Evolutionary conservation across 2,329 filamentous ascomycete genomes (phyloP).

Genomic region (Colletotrichum zoysiae): DNA sequence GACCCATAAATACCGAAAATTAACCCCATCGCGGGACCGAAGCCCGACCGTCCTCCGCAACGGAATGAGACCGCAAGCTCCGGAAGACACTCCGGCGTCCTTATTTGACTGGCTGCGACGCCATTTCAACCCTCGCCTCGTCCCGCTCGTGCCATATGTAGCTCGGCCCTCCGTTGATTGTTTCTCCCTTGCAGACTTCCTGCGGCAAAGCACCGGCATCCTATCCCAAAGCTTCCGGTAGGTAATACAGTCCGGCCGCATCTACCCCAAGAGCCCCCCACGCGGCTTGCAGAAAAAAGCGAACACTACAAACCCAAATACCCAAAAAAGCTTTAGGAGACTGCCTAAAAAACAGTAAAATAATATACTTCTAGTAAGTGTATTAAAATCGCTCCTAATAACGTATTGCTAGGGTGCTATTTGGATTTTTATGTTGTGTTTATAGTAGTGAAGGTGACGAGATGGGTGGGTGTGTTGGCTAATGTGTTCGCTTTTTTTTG

Average conservation of each 20-base stretch:
- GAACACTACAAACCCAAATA: too few relatives aligned
- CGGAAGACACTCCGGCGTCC: constrained; percentile 2
- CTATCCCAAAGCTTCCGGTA: constrained; percentile 12
- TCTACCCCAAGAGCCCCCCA: not conserved
- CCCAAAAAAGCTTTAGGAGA: too few relatives aligned
- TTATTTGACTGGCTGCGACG: not conserved
- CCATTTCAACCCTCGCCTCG: constrained; percentile 1
- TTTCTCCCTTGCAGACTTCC: constrained; percentile 26
- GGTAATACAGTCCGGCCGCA: constrained; percentile 14
- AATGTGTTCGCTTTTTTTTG: too few relatives aligned
- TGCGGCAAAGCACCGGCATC: constrained; percentile 27
- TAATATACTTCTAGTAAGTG: too few relatives aligned
- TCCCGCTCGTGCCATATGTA: not conserved
- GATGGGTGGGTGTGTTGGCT: too few relatives aligned
- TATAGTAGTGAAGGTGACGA: too few relatives aligned
- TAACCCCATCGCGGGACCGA: not conserved
- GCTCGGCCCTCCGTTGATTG: constrained; percentile 26
- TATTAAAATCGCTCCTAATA: too few relatives aligned
- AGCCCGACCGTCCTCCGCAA: not conserved
- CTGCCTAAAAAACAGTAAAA: too few relatives aligned
- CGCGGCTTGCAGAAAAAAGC: too few relatives aligned
- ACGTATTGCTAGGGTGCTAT: too few relatives aligned
- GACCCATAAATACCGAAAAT: not conserved
- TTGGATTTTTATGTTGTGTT: too few relatives aligned
- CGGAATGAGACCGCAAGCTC: not conserved